Evolutionary conservation across 208 protist genomes (phyloP).

Genomic region (Acanthamoeba triangularis): DNA sequence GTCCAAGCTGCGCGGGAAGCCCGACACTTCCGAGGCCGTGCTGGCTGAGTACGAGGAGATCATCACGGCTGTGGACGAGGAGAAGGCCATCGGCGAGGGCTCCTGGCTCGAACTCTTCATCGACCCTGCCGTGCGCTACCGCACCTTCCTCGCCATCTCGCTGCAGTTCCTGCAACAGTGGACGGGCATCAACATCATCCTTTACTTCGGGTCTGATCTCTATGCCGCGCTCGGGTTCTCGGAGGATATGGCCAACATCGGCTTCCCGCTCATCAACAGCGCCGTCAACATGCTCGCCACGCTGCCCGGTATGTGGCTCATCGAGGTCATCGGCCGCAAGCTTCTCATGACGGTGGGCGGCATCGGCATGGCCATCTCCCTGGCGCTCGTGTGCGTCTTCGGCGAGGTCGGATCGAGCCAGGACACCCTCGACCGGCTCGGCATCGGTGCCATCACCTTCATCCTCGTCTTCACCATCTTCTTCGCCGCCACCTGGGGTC

Average conservation of each 20-base stretch:
- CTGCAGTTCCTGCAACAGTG: conserved; percentile 73
- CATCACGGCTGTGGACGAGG: conserved; percentile 19
- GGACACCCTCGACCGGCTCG: not conserved
- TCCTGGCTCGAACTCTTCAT: conserved; percentile 73
- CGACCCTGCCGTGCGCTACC: conserved; percentile 62
- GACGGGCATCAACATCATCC: conserved; percentile 78
- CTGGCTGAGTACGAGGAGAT: not conserved
- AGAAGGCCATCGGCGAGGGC: conserved; percentile 70
- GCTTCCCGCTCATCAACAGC: conserved; percentile 26
- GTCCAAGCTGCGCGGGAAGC: conserved; percentile 47
- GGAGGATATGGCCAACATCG: conserved; percentile 61
- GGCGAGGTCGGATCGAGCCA: conserved; percentile 8
- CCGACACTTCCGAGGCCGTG: not conserved
- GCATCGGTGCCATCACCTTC: conserved; percentile 74
- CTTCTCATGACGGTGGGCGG: conserved; percentile 57
- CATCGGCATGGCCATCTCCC: conserved; percentile 69
- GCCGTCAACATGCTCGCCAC: conserved; percentile 54
- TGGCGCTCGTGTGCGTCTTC: conserved; percentile 72
- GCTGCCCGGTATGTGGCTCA: conserved; percentile 62
- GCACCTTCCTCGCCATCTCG: conserved; percentile 63
- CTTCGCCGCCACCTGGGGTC: conserved; percentile 74
- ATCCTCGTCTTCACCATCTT: conserved; percentile 74
- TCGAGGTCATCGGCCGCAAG: conserved; percentile 75
- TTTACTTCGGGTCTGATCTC: conserved; percentile 75
- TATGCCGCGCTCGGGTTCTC: conserved; percentile 66